Evolutionary conservation across 169 alveolate species (phyloP).

Genomic region (Pseudocohnilembus persalinus): DNA sequence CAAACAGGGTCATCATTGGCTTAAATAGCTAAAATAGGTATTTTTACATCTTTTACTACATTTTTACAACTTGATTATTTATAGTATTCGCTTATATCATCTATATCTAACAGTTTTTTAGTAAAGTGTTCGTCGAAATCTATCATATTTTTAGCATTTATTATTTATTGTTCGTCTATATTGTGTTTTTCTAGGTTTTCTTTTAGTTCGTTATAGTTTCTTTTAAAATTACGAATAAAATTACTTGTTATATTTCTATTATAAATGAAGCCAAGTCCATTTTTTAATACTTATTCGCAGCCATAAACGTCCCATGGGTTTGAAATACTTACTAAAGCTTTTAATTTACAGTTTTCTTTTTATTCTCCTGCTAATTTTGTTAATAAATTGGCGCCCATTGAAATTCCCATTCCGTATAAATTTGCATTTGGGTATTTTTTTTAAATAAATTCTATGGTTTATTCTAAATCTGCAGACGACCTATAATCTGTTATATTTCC

Average conservation of each 20-base stretch:
- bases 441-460: slow-evolving; percentile 20
- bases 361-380: slow-evolving; percentile 35
- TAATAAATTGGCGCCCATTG: slow-evolving; percentile 43
- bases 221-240: slow-evolving; percentile 21
- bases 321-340: slow-evolving; percentile 38
- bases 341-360: slow-evolving; percentile 32
- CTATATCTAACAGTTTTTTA: slow-evolving; percentile 2
- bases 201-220: slow-evolving; percentile 24
- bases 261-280: slow-evolving; percentile 20
- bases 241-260: slow-evolving; percentile 10
- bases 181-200: slow-evolving; percentile 13
- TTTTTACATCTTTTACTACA: background rate
- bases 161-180: slow-evolving; percentile 22
- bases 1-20: slow-evolving; percentile 15
- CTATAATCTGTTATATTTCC: slow-evolving; percentile 30
- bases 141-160: slow-evolving; percentile 15
- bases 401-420: slow-evolving; percentile 38
- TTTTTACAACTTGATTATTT: slow-evolving; percentile 7
- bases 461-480: slow-evolving; percentile 24
- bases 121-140: slow-evolving; percentile 39
- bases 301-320: slow-evolving; percentile 44
- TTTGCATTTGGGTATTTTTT: slow-evolving; percentile 40
- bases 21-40: slow-evolving; percentile 12
- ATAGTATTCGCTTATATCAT: slow-evolving; percentile 16
- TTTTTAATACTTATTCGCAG: slow-evolving; percentile 26